phyloP scores from a whole-genome alignment of 805 yeast species.

The Saccharomycopsis babjevae region DNA sequence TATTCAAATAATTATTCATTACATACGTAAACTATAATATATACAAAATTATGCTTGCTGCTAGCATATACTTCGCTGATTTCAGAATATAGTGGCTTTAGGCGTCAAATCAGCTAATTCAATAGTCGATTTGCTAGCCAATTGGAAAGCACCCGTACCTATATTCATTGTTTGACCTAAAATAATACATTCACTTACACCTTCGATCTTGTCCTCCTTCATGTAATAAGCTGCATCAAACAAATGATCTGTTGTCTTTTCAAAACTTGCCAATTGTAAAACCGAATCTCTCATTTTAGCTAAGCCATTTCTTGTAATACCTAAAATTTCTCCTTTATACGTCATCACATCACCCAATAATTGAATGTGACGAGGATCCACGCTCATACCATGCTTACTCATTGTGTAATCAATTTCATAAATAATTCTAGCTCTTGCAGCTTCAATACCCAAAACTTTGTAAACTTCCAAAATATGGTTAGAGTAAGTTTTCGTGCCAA shows the following conservation, averaged over 20 bases:
- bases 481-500: constrained; percentile 78
- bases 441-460: constrained; percentile 91
- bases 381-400: constrained; percentile 99
- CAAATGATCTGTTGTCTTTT: constrained; percentile 95
- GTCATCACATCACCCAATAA: constrained; percentile 97
- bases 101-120: constrained; percentile 34
- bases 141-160: constrained; percentile 94
- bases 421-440: constrained; percentile 88
- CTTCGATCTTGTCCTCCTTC: constrained; percentile 93
- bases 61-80: background rate
- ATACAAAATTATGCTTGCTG: background rate
- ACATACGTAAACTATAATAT: background rate
- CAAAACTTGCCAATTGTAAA: constrained; percentile 91
- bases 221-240: constrained; percentile 97
- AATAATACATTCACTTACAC: constrained; percentile 95
- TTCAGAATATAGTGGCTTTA: constrained; percentile 25
- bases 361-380: constrained; percentile 98
- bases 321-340: constrained; percentile 94
- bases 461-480: constrained; percentile 88
- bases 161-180: constrained; percentile 95
- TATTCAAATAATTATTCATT: background rate
- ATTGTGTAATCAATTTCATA: constrained; percentile 93
- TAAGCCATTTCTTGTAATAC: constrained; percentile 95
- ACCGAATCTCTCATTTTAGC: constrained; percentile 99
- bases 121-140: constrained; percentile 50